Evolutionary conservation across 768 basidiomycete genomes (phyloP).

Genomic region (Paxillus rubicundulus): DNA sequence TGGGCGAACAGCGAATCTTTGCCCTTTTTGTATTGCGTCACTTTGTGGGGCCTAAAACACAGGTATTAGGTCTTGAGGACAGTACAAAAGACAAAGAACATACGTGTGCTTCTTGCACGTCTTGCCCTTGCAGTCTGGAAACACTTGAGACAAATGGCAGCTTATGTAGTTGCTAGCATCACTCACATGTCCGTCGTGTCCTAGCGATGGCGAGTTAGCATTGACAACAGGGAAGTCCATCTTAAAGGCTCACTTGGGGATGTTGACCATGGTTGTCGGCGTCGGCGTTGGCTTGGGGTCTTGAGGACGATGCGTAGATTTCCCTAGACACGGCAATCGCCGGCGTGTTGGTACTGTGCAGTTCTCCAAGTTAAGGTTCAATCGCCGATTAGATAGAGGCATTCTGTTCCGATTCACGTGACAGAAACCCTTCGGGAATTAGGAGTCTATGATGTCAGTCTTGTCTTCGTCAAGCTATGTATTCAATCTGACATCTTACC

Average conservation of each 20-base stretch:
- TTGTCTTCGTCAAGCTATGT: too few relatives aligned
- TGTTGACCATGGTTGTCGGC: conserved; percentile 77
- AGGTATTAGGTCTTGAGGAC: not conserved
- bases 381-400: conserved; percentile 10
- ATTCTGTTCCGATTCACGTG: not conserved
- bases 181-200: conserved; percentile 95
- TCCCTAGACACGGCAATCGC: conserved; percentile 24
- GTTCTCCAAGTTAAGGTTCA: conserved; percentile 17
- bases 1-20: conserved; percentile 97
- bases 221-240: not conserved
- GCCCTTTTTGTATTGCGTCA: conserved; percentile 99
- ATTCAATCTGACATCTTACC: not conserved
- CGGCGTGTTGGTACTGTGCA: conserved; percentile 24
- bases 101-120: conserved; percentile 97
- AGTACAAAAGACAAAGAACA: conserved; percentile 29
- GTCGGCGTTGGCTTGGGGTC: conserved; percentile 22
- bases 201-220: conserved; percentile 37
- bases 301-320: conserved; percentile 12
- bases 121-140: conserved; percentile 91
- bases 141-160: not conserved
- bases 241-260: conserved; percentile 75
- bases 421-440: not conserved
- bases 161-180: not conserved
- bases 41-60: conserved; percentile 87
- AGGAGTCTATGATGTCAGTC: not conserved